Percentiles rank a stretch among this genome's conserved stretches.
phyloP scores from a whole-genome alignment of 2,329 filamentous ascomycete species.

The Trichoderma citrinoviride region DNA sequence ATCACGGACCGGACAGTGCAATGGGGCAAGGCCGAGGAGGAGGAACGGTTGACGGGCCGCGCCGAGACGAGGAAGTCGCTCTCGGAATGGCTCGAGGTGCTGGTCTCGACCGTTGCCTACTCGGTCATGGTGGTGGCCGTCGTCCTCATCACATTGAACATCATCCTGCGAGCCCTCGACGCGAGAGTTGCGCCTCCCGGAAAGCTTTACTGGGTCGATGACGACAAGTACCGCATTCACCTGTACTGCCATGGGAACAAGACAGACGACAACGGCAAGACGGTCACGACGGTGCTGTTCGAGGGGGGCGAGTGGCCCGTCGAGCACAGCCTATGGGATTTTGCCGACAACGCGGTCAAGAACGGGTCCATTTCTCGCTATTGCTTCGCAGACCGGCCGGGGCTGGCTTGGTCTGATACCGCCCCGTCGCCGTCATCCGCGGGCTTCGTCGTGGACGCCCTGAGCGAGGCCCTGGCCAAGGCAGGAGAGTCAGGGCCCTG shows the following conservation, averaged over 20 bases:
- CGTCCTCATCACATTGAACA: slow-evolving; percentile 73
- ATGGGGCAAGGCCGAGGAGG: slow-evolving; percentile 91
- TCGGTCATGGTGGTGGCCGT: slow-evolving; percentile 64
- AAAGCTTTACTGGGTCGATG: slow-evolving; percentile 75
- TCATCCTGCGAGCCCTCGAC: slow-evolving; percentile 79
- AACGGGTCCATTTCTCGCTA: slow-evolving; percentile 84
- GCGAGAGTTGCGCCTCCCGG: slow-evolving; percentile 71
- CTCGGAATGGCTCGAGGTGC: slow-evolving; percentile 78
- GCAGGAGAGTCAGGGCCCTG: slow-evolving; percentile 84
- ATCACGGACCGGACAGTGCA: slow-evolving; percentile 77
- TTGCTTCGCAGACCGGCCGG: slow-evolving; percentile 94
- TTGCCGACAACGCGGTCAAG: slow-evolving; percentile 70
- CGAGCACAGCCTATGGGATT: slow-evolving; percentile 74
- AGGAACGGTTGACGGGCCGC: slow-evolving; percentile 86
- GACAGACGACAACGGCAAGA: slow-evolving; percentile 50
- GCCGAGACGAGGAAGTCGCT: slow-evolving; percentile 80
- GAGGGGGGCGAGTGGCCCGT: slow-evolving; percentile 80
- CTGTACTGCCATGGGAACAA: slow-evolving; percentile 76
- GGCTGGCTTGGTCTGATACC: slow-evolving; percentile 83
- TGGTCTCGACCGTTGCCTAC: slow-evolving; percentile 70
- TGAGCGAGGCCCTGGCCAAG: slow-evolving; percentile 79
- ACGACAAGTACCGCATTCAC: slow-evolving; percentile 81
- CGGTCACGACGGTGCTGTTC: slow-evolving; percentile 75
- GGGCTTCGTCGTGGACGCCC: slow-evolving; percentile 84
- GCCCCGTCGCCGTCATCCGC: slow-evolving; percentile 91